A percentile compares a stretch with the other conserved stretches of the same genome.
phyloP scores from a whole-genome alignment of 2,329 filamentous ascomycete genomes.

The Diaporthe helianthi region DNA sequence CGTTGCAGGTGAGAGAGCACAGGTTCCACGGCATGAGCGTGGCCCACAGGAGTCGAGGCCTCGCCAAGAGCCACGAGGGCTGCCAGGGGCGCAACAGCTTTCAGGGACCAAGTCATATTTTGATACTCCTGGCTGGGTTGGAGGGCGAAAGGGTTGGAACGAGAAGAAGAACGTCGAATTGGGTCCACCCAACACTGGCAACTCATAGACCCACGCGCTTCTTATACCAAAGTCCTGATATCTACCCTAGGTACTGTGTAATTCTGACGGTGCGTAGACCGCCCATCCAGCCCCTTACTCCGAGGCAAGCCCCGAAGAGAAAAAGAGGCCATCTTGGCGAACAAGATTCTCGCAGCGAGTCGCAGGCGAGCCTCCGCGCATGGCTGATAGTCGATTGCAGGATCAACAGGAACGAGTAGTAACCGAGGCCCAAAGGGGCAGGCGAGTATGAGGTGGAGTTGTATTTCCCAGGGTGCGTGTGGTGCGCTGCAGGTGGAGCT shows the following conservation, averaged over 20 bases:
- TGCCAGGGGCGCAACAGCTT: constrained; percentile 5
- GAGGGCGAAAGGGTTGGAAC: background rate
- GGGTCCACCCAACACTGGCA: background rate
- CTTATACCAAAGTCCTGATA: background rate
- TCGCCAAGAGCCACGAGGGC: constrained; percentile 16
- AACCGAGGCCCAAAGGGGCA: constrained; percentile 18
- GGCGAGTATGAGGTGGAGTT: background rate
- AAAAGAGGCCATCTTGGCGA: background rate
- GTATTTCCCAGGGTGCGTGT: constrained; percentile 3
- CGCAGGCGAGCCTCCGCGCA: background rate
- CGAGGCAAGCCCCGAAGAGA: background rate
- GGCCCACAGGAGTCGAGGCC: constrained; percentile 15
- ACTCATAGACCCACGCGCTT: background rate
- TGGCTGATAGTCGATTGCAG: constrained; percentile 21
- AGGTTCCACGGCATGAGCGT: constrained; percentile 18
- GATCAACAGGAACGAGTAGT: background rate
- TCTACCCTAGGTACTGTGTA: background rate
- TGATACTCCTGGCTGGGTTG: background rate
- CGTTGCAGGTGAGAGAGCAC: constrained; percentile 10
- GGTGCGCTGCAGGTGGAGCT: background rate
- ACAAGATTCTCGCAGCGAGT: background rate
- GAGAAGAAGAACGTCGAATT: constrained; percentile 19
- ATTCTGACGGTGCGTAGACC: background rate
- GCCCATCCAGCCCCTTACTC: constrained; percentile 11
- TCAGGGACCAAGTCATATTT: constrained; percentile 14